Evolutionary conservation across 306 rosid genomes (phyloP).

Genomic region (Vigna reflexopilosa): DNA sequence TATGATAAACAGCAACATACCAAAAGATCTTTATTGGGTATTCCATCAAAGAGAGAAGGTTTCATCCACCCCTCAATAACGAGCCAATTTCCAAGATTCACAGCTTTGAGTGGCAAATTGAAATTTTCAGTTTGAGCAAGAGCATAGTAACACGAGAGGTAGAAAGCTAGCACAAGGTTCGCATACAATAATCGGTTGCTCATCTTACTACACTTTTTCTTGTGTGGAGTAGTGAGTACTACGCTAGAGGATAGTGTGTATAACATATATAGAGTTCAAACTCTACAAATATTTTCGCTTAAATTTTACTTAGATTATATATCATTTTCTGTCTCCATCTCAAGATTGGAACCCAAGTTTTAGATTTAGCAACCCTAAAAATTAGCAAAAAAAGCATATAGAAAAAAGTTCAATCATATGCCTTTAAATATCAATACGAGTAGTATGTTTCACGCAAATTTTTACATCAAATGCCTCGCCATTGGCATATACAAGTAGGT

Average conservation of each 20-base stretch:
- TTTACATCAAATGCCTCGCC: background rate
- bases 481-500: background rate
- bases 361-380: background rate
- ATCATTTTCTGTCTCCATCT: constrained; percentile 21
- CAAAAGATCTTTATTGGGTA: constrained; percentile 68
- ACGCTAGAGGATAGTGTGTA: constrained; percentile 4
- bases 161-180: constrained; percentile 40
- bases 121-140: constrained; percentile 44
- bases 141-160: constrained; percentile 35
- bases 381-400: background rate
- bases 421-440: background rate
- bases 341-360: background rate
- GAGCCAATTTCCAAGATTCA: constrained; percentile 75
- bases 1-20: constrained; percentile 27
- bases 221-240: constrained; percentile 17
- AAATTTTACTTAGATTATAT: background rate
- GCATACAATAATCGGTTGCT: background rate
- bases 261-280: constrained; percentile 22
- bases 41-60: constrained; percentile 66
- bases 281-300: background rate
- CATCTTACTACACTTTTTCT: constrained; percentile 35
- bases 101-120: constrained; percentile 64
- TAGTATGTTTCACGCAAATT: background rate
- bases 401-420: background rate
- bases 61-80: constrained; percentile 78